Base-by-base conservation (phyloP, 306 rosid genomes). In the Ammopiptanthus mongolicus region DNA sequence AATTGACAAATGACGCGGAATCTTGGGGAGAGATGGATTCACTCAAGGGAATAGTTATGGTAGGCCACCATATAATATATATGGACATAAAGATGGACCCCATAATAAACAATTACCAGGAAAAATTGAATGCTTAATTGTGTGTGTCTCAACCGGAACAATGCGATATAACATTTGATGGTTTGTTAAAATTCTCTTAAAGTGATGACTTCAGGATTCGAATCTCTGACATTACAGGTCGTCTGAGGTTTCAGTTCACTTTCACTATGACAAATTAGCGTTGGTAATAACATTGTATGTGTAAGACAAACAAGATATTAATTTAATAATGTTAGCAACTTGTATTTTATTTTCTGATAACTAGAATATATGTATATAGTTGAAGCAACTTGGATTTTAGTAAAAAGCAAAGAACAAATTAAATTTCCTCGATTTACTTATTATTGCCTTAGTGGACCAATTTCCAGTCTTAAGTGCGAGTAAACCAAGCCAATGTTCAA, bases 1-100 rank as follows among this genome's bases (percentile, higher is more conserved):
- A 22, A 25, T n/a, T n/a, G n/a, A n/a, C n/a, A n/a, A n/a, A 51
- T 9, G 34, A 3, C 6, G 57, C 13, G 11, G 10, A 69, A 67
- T 68, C 75, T 65, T 51, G 28, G 5, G 4, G 42, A 8, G 48
- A 72, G 28, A 78, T 29, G 3, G 36, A 65, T 47, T 42, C 69
- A 44, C 39, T 14, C 39, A 76, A 44, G 18, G 71, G 50, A 14
- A 66, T 66, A 42, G 9, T 53, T 65, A 56, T 6, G 41, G 58
- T 53, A 51, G 48, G 77, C 25, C 25, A 52, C 9, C 61, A 51
- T 41, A n/a, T n/a, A n/a, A n/a, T n/a, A n/a, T n/a, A 39, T 8
- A 25, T 71, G 52, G 46, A 34, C 46, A 33, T 33, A 9, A n/a
- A 56, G 5, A 36, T 66, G 80, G 84, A 37, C 76, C 80, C 65